phyloP scores from a whole-genome alignment of 2,329 filamentous ascomycete species.

The Aspergillus japonicus region DNA sequence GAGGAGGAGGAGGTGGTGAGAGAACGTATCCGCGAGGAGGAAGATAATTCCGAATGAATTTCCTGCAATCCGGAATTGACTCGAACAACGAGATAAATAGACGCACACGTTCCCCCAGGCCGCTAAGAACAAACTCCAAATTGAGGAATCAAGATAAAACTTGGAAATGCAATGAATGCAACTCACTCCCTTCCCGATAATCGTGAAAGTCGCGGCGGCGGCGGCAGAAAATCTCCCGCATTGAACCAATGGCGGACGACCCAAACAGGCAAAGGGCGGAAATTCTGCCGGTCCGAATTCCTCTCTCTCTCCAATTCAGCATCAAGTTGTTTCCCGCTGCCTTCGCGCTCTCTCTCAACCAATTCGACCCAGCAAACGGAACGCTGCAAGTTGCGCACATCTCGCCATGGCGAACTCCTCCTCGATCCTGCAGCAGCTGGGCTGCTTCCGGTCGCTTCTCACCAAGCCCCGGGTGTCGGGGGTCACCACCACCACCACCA shows the following conservation, averaged over 20 bases:
- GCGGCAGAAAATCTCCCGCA: constrained; percentile 30
- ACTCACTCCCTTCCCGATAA: background rate
- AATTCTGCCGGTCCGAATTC: constrained; percentile 38
- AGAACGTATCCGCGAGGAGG: no score
- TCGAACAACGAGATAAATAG: background rate
- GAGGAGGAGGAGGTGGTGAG: constrained; percentile 1
- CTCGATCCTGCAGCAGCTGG: constrained; percentile 63
- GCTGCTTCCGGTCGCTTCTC: constrained; percentile 66
- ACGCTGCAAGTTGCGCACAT: constrained; percentile 16
- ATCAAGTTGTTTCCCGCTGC: constrained; percentile 16
- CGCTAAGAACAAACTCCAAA: background rate
- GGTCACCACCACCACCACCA: constrained; percentile 21
- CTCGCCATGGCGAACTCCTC: constrained; percentile 61
- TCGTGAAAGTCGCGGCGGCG: background rate
- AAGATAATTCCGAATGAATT: background rate
- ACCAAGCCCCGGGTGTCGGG: constrained; percentile 50
- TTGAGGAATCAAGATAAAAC: no score
- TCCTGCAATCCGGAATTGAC: no score
- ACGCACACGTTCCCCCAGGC: no score
- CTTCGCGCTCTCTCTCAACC: constrained; percentile 5
- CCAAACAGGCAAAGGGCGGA: constrained; percentile 32
- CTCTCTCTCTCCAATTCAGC: constrained; percentile 9
- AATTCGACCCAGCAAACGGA: constrained; percentile 11
- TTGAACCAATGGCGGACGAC: constrained; percentile 16
- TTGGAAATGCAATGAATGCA: no score